Conservation (phyloP, 768 basidiomycete genomes). For the Lactarius trivialis region DNA sequence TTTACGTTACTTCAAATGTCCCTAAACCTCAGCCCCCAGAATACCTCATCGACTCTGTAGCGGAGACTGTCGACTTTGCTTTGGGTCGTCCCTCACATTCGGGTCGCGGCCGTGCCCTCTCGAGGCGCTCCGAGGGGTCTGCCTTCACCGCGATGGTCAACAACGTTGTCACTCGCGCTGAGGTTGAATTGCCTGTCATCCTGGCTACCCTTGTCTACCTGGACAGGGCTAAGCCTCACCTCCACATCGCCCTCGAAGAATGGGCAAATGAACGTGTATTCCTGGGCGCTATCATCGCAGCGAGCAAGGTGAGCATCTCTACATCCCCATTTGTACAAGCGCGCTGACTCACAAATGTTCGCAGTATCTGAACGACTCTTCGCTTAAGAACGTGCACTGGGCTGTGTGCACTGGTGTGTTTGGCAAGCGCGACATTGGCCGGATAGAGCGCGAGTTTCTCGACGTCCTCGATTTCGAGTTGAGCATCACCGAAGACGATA, state of each 20-base stretch:
- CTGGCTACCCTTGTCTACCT: slow-evolving; percentile 72
- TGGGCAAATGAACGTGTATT: slow-evolving; percentile 90
- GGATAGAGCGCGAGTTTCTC: slow-evolving; percentile 73
- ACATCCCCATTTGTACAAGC: slow-evolving; percentile 19
- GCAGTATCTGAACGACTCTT: slow-evolving; percentile 82
- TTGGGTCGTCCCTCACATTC: slow-evolving; percentile 61
- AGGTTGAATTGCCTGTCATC: slow-evolving; percentile 63
- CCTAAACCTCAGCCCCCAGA: slow-evolving; percentile 37
- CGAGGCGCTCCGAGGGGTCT: slow-evolving; percentile 45
- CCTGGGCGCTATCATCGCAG: slow-evolving; percentile 81
- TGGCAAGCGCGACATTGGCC: slow-evolving; percentile 68
- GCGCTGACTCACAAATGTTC: neutral
- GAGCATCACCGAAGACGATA: slow-evolving; percentile 51
- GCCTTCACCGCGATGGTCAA: slow-evolving; percentile 60
- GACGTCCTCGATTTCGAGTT: slow-evolving; percentile 74
- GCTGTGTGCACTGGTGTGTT: slow-evolving; percentile 72
- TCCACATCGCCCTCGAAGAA: slow-evolving; percentile 74
- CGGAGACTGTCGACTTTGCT: slow-evolving; percentile 70
- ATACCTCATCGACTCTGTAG: slow-evolving; percentile 60
- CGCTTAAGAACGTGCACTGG: slow-evolving; percentile 85
- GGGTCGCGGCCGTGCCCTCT: slow-evolving; percentile 40
- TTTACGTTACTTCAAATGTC: neutral
- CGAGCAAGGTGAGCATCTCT: slow-evolving; percentile 59
- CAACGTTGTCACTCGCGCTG: slow-evolving; percentile 65
- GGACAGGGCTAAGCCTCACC: slow-evolving; percentile 66